These are phyloP conservation scores for Rhizopus microsporus DNA, from an alignment of 371 early-diverging fungal genomes.

Conservation along the genomic window DNA sequence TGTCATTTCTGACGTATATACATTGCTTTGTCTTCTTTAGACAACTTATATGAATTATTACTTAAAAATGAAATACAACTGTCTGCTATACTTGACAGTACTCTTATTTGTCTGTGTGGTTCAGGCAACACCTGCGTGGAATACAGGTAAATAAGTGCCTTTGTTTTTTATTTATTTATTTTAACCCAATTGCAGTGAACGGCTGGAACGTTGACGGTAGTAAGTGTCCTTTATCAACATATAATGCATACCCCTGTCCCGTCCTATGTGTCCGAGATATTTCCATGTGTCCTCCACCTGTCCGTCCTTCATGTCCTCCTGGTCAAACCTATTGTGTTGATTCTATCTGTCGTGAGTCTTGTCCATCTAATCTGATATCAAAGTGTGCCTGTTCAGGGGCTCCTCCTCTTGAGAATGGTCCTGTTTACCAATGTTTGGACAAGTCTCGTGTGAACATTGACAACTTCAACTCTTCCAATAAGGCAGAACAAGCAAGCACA, in stretches of 20 bases:
- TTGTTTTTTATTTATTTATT: neutral
- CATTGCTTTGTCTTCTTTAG: neutral
- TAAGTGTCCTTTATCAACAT: conserved; percentile 46
- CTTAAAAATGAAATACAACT: neutral
- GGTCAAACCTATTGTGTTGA: conserved; percentile 53
- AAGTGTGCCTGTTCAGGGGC: conserved; percentile 41
- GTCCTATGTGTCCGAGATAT: conserved; percentile 51
- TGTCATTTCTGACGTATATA: too few species aligned
- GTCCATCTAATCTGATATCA: conserved; percentile 32
- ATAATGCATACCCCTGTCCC: conserved; percentile 47
- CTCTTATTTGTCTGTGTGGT: neutral
- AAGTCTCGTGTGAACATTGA: conserved; percentile 32
- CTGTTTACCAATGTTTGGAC: conserved; percentile 32
- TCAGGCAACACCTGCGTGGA: conserved; percentile 12
- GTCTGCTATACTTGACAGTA: neutral
- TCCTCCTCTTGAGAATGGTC: conserved; percentile 22
- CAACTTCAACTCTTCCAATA: conserved; percentile 46
- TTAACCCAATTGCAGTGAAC: conserved; percentile 40
- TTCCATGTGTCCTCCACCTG: conserved; percentile 32
- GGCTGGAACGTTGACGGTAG: conserved; percentile 45
- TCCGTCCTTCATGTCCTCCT: conserved; percentile 34
- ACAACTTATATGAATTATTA: conserved; percentile 1
- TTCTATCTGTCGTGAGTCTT: conserved; percentile 43
- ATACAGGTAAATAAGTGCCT: neutral
- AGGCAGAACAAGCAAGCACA: conserved; percentile 36